Base-by-base conservation (phyloP, 2,329 filamentous ascomycete species). In the Colletotrichum sublineola region DNA sequence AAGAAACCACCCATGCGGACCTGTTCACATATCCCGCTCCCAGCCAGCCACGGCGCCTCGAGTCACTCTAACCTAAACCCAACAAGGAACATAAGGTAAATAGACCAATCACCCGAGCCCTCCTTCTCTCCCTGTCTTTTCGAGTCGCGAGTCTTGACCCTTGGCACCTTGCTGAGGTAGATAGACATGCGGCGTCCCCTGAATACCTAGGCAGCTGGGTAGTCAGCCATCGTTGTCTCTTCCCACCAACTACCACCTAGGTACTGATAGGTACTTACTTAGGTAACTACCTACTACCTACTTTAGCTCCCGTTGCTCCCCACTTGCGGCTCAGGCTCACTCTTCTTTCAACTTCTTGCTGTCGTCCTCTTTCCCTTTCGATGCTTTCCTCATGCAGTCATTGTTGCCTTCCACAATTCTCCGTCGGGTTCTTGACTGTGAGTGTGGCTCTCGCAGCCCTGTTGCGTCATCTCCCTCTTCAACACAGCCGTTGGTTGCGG, bases 1-100 rank as follows among this genome's bases (percentile, higher is more conserved):
- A n/a, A 18, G 18, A 73, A 68, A 46, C 44, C 20, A 44, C 52
- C 65, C 72, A 69, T 73, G 75, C 76, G 75, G 76, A 77, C 74
- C 72, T 75, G 14, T 14, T 36, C 18, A 42, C 29, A 3, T 42
- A 58, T 50, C 53, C 24, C 66, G 48, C 52, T 44, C 50, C 57
- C 18, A 24, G 61, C 18, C 48, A 48, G 40, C 36, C 29, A 42
- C 38, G 29, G 57, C 50, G 50, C 36, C 40, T 68, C 38, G 60
- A 68, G 44, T 61, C 48, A 61, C 57, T 60, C 66, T 44, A 64
- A 63, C 60, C 53, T 60, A 72, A 62, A 61, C 53, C 58, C 67
- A 65, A 55, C 60, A 42, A 33, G 50, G 36, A 65, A 46, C 50
- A 29, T 36, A 65, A 29, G 44, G n/a, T 55, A 55, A 46, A 14